phyloP scores from a whole-genome alignment of 805 yeast genomes.

The Metschnikowia peoriensis region DNA sequence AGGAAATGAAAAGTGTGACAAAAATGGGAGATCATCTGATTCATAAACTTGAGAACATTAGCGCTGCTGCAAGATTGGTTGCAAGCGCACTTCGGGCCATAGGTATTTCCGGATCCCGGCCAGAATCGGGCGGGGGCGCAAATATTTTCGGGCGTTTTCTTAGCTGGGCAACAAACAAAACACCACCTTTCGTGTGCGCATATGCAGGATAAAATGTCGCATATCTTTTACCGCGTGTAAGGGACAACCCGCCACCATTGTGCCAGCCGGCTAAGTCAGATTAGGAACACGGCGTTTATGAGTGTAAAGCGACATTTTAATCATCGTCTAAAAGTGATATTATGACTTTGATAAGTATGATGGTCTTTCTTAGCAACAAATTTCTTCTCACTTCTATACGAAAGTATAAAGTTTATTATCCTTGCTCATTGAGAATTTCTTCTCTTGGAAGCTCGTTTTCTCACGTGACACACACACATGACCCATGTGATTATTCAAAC shows the following conservation, averaged over 20 bases:
- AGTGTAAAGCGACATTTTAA: neutral
- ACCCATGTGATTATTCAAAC: neutral
- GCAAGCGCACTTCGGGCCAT: neutral
- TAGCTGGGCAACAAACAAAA: conserved; percentile 13
- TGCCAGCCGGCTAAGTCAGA: neutral
- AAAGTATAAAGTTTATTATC: too few relatives aligned
- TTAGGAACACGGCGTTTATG: neutral
- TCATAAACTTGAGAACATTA: too few relatives aligned
- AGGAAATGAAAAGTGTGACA: too few relatives aligned
- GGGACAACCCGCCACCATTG: neutral
- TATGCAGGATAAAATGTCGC: conserved; percentile 16
- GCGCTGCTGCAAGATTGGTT: neutral
- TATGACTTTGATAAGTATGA: too few relatives aligned
- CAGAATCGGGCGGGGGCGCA: conserved; percentile 3
- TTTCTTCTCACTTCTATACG: too few relatives aligned
- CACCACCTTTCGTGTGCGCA: conserved; percentile 3
- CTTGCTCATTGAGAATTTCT: neutral
- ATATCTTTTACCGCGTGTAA: conserved; percentile 2
- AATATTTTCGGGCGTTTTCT: neutral
- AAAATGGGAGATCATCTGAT: too few relatives aligned
- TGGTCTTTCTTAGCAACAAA: too few relatives aligned
- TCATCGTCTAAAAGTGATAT: too few relatives aligned
- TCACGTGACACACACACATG: neutral
- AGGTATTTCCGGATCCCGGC: neutral
- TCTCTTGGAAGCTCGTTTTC: neutral